These are phyloP conservation scores for Neckera pumila DNA, from an alignment of 225 moss, liverwort and hornwort species.

Conservation along the genomic window DNA sequence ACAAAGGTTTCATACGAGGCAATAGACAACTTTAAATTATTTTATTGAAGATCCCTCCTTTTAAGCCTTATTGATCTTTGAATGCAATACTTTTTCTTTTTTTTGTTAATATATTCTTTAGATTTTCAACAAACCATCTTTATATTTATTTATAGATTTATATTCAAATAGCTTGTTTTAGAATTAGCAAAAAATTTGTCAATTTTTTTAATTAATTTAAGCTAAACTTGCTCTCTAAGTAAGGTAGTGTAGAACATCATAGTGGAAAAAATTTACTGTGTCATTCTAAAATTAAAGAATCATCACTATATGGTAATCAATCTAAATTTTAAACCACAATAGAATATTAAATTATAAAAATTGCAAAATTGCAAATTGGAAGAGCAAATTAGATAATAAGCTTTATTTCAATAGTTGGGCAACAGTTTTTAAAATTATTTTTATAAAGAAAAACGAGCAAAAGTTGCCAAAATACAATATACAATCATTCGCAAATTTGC, in stretches of 20 bases:
- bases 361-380: background rate
- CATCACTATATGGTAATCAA: background rate
- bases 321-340: background rate
- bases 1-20: background rate
- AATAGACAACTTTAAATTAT: background rate
- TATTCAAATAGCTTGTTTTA: background rate
- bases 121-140: background rate
- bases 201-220: background rate
- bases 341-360: background rate
- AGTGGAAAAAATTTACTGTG: background rate
- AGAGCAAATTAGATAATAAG: background rate
- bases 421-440: background rate
- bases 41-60: background rate
- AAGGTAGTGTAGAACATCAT: background rate
- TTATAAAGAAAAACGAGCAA: no score
- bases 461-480: background rate
- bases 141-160: background rate
- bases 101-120: background rate
- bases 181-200: rapidly evolving
- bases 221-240: background rate
- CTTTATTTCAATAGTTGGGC: background rate
- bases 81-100: background rate
- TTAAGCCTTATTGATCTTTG: background rate
- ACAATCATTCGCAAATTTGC: background rate
- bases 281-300: background rate